A percentile compares a stretch with the other conserved stretches of the same genome.
These are phyloP conservation scores for Colletotrichum sojae DNA, from an alignment of 2,329 filamentous ascomycete genomes.

Conservation along the genomic window DNA sequence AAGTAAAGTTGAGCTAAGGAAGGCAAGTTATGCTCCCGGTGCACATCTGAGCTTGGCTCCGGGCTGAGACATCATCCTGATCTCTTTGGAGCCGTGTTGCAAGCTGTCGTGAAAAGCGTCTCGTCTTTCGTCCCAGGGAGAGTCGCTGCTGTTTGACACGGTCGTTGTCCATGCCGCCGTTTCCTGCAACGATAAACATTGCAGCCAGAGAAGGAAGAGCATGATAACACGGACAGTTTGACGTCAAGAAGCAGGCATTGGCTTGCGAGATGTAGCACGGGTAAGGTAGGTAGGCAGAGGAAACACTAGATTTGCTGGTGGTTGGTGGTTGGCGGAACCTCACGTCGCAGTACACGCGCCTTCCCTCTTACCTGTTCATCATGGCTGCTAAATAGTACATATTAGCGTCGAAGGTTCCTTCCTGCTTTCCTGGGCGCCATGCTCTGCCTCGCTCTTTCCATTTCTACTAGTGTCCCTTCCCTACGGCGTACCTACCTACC, in stretches of 20 bases:
- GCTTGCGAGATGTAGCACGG: constrained; percentile 12
- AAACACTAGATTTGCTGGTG: too few relatives aligned
- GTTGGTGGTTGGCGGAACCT: too few relatives aligned
- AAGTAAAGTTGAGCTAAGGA: constrained; percentile 23
- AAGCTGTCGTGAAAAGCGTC: constrained; percentile 1
- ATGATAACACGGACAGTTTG: constrained; percentile 9
- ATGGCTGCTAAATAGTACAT: too few relatives aligned
- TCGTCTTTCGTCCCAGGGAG: constrained; percentile 20
- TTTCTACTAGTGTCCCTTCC: not conserved
- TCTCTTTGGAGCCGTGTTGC: constrained; percentile 8
- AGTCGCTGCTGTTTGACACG: constrained; percentile 25
- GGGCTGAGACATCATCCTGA: constrained; percentile 38
- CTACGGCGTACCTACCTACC: constrained; percentile 10
- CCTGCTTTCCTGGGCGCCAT: not conserved
- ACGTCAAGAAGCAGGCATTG: constrained; percentile 24
- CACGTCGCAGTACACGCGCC: too few relatives aligned
- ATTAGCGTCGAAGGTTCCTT: not conserved
- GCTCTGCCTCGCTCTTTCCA: constrained; percentile 11
- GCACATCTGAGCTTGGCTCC: constrained; percentile 10
- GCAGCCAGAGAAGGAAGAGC: not conserved
- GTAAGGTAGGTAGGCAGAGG: too few relatives aligned
- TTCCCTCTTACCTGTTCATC: too few relatives aligned
- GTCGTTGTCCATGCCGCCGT: constrained; percentile 19
- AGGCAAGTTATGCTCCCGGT: not conserved
- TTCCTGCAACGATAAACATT: constrained; percentile 30